Evolutionary conservation across 768 basidiomycete species (phyloP).

Genomic region (Tephrocybe sp.): DNA sequence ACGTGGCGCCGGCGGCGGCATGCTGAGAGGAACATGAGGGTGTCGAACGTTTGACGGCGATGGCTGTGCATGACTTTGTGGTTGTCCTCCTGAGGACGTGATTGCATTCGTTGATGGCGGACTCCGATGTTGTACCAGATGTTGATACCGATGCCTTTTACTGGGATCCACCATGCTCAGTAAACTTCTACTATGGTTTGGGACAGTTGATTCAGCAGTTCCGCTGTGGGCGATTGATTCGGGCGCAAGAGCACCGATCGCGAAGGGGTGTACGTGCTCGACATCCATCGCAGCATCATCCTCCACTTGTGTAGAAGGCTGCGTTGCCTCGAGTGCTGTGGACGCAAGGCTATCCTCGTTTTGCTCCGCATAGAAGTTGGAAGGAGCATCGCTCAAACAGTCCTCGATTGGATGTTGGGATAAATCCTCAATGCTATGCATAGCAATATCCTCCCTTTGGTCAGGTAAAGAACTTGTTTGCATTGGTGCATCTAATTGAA

Average conservation of each 20-base stretch:
- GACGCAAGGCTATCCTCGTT: slow-evolving; percentile 15
- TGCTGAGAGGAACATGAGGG: background rate
- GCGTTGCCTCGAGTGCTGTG: slow-evolving; percentile 24
- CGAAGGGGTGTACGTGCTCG: slow-evolving; percentile 7
- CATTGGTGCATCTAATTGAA: slow-evolving; percentile 18
- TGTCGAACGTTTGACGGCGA: background rate
- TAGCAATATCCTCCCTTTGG: background rate
- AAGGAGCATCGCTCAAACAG: slow-evolving; percentile 35
- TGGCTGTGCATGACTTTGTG: background rate
- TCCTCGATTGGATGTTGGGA: slow-evolving; percentile 27
- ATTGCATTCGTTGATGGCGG: background rate
- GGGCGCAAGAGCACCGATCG: background rate
- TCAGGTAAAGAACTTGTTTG: slow-evolving; percentile 6
- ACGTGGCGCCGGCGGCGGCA: background rate
- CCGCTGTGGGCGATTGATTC: background rate
- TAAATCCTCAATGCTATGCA: slow-evolving; percentile 11
- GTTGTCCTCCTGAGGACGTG: background rate
- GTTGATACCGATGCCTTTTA: slow-evolving; percentile 27
- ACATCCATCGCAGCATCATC: slow-evolving; percentile 16
- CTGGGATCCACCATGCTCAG: slow-evolving; percentile 26
- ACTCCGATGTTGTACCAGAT: slow-evolving; percentile 3
- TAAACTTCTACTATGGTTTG: slow-evolving; percentile 13
- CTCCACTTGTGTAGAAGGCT: slow-evolving; percentile 34
- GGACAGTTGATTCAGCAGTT: slow-evolving; percentile 2
- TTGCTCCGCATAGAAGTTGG: slow-evolving; percentile 37